Base-by-base conservation (phyloP, 2,329 filamentous ascomycete species). In the Chalaropsis ovoidea region DNA sequence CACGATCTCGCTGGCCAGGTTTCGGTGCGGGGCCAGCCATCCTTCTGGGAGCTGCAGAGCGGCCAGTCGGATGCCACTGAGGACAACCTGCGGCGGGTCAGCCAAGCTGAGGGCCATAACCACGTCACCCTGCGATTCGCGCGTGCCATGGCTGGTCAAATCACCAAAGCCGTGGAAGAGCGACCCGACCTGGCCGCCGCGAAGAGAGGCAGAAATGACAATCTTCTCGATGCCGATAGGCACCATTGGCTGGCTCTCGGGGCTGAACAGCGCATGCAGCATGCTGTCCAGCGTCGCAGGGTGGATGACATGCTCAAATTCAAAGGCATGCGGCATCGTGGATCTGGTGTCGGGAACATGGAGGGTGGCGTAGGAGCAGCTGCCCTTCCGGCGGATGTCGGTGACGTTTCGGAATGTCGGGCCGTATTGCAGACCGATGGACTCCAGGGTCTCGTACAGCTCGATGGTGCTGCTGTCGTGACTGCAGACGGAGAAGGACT, bases 201-300 rank as follows among this genome's bases (percentile, higher is more conserved):
- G 73, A 2, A 78, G 70, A 1, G 72, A 68, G 0, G 76, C 74
- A 0, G 79, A 77, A n/a, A 83, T 71, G 62, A 77, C 80, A 3
- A 82, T 70, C 43, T 75, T 78, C 3, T 75, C 72, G 52, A 81
- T 75, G 19, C 72, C 76, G 0, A 77, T 77, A 0, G 81, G 80
- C 0, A 82, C 76, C 79, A 82, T 82, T 1, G 79, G 75, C 10
- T 73, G 72, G 2, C 74, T 72, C 3, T 77, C 74, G 2, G 81
- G 72, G 5, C 76, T 75, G 62, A 84, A 78, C 0, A 80, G 74
- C 0, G 77, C 76, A 65, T 85, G 82, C 27, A 85, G 78, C 71
- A 84, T 78, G 2, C 79, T 73, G 69, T 85, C 82, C 13, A 85
- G 73, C 0, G 82, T 83, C 3, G 80, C 77, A 0, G 82, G 82